Evolutionary conservation across 108 stramenopile species (phyloP).

Genomic region (Pseudonitzschia multiseries): DNA sequence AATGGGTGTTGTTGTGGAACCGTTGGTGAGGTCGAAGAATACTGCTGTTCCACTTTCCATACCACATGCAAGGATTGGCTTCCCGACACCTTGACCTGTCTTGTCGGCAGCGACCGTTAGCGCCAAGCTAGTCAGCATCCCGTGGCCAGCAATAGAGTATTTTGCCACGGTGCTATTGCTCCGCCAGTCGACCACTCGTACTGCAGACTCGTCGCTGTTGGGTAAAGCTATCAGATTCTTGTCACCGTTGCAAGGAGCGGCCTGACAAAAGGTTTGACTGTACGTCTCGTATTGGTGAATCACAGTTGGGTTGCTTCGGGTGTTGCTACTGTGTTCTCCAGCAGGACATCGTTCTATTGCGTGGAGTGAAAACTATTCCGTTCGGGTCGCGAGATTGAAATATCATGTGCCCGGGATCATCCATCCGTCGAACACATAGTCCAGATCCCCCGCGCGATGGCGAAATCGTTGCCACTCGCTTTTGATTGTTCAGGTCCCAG

Average conservation of each 20-base stretch:
- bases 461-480: slow-evolving; percentile 10
- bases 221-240: slow-evolving; percentile 59
- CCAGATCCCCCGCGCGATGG: slow-evolving; percentile 22
- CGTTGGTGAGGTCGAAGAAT: slow-evolving; percentile 61
- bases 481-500: slow-evolving; percentile 42
- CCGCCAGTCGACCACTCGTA: slow-evolving; percentile 52
- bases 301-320: not conserved
- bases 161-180: slow-evolving; percentile 23
- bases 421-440: slow-evolving; percentile 19
- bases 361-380: slow-evolving; percentile 78
- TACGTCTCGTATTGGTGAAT: slow-evolving; percentile 33
- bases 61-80: slow-evolving; percentile 66
- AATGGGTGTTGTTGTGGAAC: not conserved
- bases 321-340: slow-evolving; percentile 4
- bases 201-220: slow-evolving; percentile 45
- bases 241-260: slow-evolving; percentile 53
- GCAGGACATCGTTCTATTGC: slow-evolving; percentile 34
- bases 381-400: slow-evolving; percentile 72
- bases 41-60: slow-evolving; percentile 79
- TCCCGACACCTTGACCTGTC: not conserved
- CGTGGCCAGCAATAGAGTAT: slow-evolving; percentile 38
- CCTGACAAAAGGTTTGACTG: slow-evolving; percentile 73
- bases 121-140: slow-evolving; percentile 78
- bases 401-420: slow-evolving; percentile 24
- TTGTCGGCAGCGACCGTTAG: slow-evolving; percentile 27